A percentile compares a stretch with the other conserved stretches of the same genome.
phyloP scores from a whole-genome alignment of 768 basidiomycete genomes.

The Mycena chlorophos region DNA sequence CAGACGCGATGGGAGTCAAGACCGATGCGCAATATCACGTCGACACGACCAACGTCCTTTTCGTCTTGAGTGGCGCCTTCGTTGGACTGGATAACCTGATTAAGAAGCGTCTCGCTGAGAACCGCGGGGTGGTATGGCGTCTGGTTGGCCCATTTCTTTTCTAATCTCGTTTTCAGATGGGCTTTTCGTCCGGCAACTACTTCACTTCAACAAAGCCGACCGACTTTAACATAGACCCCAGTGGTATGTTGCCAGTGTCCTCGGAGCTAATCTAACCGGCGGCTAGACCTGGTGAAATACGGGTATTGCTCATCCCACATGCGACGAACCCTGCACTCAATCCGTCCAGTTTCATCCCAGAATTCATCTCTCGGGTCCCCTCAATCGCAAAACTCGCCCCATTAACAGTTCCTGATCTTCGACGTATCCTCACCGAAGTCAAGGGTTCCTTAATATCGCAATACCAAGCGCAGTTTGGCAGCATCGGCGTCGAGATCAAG shows the following conservation, averaged over 20 bases:
- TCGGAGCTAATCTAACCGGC: too few species aligned
- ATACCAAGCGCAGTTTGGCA: conserved; percentile 80
- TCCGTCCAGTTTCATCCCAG: conserved; percentile 77
- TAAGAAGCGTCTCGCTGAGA: conserved; percentile 72
- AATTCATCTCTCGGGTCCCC: conserved; percentile 92
- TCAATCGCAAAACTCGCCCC: conserved; percentile 84
- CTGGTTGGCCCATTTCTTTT: conserved; percentile 3
- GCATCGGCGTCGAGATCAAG: conserved; percentile 81
- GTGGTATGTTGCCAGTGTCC: conserved; percentile 45
- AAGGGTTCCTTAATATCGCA: conserved; percentile 90
- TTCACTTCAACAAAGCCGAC: conserved; percentile 73
- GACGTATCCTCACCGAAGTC: conserved; percentile 90
- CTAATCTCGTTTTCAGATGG: conserved; percentile 57
- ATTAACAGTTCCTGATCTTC: conserved; percentile 76
- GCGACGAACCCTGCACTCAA: not conserved
- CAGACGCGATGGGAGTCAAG: conserved; percentile 39
- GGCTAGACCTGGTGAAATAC: conserved; percentile 86
- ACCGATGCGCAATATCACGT: conserved; percentile 65
- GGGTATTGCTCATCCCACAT: conserved; percentile 46
- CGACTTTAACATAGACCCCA: conserved; percentile 66
- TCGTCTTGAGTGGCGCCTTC: conserved; percentile 93
- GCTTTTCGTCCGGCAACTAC: conserved; percentile 61
- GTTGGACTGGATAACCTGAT: conserved; percentile 87
- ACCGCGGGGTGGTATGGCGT: conserved; percentile 56
- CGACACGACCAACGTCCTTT: conserved; percentile 90